A percentile compares a stretch with the other conserved stretches of the same genome.
These are phyloP conservation scores for Auricularia heimuer DNA, from an alignment of 768 basidiomycete genomes.

Conservation along the genomic window DNA sequence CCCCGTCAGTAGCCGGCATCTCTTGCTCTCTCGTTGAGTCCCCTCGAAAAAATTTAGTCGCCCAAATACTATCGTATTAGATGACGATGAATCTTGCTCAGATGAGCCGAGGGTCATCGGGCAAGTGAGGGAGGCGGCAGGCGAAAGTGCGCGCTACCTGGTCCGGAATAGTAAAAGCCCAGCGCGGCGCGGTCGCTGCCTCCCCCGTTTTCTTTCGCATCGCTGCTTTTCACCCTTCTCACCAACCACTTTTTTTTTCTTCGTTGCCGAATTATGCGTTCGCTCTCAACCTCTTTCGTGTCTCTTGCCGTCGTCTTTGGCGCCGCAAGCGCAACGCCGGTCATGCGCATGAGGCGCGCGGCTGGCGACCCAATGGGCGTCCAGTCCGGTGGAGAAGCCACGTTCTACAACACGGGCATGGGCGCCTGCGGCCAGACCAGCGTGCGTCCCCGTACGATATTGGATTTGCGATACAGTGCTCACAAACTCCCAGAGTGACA, in stretches of 20 bases:
- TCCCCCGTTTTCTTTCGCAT: not conserved
- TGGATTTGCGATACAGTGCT: constrained; percentile 58
- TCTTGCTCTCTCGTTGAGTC: too few relatives aligned
- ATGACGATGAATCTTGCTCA: too few relatives aligned
- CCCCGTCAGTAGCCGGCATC: too few relatives aligned
- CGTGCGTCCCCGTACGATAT: constrained; percentile 12
- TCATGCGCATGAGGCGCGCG: not conserved
- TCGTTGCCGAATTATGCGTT: not conserved
- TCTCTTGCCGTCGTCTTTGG: not conserved
- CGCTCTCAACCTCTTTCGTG: not conserved
- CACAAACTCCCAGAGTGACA: constrained; percentile 36
- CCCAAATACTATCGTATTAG: too few relatives aligned
- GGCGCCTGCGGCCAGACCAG: constrained; percentile 57
- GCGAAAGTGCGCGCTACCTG: too few relatives aligned
- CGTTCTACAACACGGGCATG: constrained; percentile 50
- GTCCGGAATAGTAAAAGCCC: too few relatives aligned
- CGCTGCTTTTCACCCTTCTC: not conserved
- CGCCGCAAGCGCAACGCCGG: not conserved
- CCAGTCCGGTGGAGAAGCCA: constrained; percentile 13
- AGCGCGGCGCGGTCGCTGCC: too few relatives aligned
- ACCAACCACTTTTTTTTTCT: not conserved
- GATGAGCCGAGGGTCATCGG: too few relatives aligned
- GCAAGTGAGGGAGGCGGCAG: too few relatives aligned
- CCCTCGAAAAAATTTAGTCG: too few relatives aligned
- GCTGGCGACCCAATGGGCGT: not conserved